Evolutionary conservation across 495 filamentous ascomycete genomes (phyloP).

Genomic region (Xylaria curta): DNA sequence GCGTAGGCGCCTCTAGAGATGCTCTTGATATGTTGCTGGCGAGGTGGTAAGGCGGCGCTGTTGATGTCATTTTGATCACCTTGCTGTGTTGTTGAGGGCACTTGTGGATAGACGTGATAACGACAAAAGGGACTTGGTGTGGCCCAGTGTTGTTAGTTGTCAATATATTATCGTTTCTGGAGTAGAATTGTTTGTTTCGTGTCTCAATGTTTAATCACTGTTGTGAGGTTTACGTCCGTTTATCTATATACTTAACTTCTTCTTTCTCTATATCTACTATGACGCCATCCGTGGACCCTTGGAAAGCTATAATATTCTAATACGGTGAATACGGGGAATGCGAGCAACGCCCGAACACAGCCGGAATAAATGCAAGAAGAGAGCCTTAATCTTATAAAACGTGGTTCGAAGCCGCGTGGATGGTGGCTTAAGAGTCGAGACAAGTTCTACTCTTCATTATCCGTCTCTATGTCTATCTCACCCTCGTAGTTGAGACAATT

Average conservation of each 20-base stretch:
- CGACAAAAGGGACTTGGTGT: background rate
- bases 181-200: background rate
- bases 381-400: background rate
- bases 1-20: slow-evolving; percentile 6
- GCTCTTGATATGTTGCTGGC: slow-evolving; percentile 2
- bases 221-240: background rate
- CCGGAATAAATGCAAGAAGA: background rate
- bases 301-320: slow-evolving; percentile 1
- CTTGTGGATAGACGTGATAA: background rate
- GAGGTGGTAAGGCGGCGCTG: slow-evolving; percentile 4
- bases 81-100: background rate
- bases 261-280: background rate
- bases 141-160: background rate
- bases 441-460: background rate
- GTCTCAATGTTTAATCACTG: background rate
- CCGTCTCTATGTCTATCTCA: background rate
- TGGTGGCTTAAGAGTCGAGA: background rate
- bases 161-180: background rate
- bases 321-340: slow-evolving; percentile 25
- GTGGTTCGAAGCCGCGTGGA: background rate
- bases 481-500: background rate
- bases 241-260: background rate
- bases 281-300: background rate
- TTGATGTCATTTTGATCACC: slow-evolving; percentile 17
- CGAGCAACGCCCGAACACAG: background rate